A percentile compares a stretch with the other conserved stretches of the same genome.
phyloP scores from a whole-genome alignment of 371 early-diverging fungal genomes.

The Syncephalastrum contaminatum region DNA sequence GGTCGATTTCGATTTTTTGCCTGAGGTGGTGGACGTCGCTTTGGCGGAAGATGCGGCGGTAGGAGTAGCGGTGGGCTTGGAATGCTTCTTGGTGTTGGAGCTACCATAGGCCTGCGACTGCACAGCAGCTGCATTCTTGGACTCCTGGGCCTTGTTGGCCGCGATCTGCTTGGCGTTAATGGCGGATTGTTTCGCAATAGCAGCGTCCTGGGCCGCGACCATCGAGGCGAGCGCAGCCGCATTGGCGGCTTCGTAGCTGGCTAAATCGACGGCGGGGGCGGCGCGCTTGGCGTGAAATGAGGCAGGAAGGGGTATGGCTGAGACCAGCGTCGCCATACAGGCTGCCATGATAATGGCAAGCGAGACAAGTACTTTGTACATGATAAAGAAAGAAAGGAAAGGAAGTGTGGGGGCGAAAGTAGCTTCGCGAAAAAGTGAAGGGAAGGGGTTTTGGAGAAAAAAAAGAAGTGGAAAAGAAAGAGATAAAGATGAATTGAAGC shows the following conservation, averaged over 20 bases:
- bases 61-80: constrained; percentile 9
- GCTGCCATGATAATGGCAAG: constrained; percentile 17
- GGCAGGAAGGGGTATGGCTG: constrained; percentile 20
- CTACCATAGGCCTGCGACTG: too few relatives aligned
- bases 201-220: too few relatives aligned
- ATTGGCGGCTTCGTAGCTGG: neutral
- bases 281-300: constrained; percentile 7
- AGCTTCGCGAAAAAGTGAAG: constrained; percentile 5
- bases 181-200: too few relatives aligned
- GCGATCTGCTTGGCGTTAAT: too few relatives aligned
- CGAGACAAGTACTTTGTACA: constrained; percentile 6
- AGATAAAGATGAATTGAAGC: constrained; percentile 2
- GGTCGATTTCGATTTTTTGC: constrained; percentile 2
- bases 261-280: neutral
- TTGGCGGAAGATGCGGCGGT: constrained; percentile 9
- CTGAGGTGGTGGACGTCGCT: constrained; percentile 2
- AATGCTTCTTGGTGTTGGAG: neutral
- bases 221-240: constrained; percentile 1
- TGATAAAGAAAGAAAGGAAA: constrained; percentile 10
- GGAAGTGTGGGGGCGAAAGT: constrained; percentile 7
- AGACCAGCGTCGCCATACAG: constrained; percentile 16
- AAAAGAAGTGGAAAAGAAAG: constrained; percentile 5
- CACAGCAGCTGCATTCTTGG: neutral
- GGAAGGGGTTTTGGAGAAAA: constrained; percentile 2
- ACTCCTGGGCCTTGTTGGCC: too few relatives aligned